Evolutionary conservation across 805 yeast genomes (phyloP).

Genomic region (Ogataea neopini): DNA sequence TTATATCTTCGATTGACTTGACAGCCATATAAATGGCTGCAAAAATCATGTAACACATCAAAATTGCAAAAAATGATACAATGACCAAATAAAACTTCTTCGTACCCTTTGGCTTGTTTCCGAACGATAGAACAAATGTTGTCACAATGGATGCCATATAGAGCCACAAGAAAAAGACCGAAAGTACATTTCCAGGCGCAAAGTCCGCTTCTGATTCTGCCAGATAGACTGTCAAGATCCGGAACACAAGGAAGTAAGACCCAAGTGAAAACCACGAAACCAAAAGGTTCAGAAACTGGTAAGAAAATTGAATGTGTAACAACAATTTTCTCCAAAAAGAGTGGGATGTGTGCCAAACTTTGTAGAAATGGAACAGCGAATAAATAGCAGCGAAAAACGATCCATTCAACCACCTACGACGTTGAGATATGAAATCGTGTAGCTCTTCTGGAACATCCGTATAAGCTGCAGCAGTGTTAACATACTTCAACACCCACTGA

Average conservation of each 20-base stretch:
- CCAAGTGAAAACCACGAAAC: conserved; percentile 94
- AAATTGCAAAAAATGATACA: conserved; percentile 76
- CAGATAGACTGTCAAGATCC: conserved; percentile 79
- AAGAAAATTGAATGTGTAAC: conserved; percentile 75
- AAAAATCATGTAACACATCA: conserved; percentile 87
- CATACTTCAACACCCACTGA: conserved; percentile 80
- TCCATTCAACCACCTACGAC: conserved; percentile 97
- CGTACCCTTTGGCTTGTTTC: conserved; percentile 93
- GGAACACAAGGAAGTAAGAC: conserved; percentile 85
- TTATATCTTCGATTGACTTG: conserved; percentile 48
- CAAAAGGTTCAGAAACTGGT: conserved; percentile 70
- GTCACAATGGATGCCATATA: conserved; percentile 79
- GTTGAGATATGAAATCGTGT: conserved; percentile 84
- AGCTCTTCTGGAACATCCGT: conserved; percentile 93
- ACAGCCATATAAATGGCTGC: conserved; percentile 84
- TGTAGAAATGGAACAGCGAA: conserved; percentile 73
- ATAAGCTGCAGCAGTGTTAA: conserved; percentile 84
- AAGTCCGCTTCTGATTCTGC: conserved; percentile 63
- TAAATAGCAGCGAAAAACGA: conserved; percentile 94
- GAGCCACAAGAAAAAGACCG: conserved; percentile 81
- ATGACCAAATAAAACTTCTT: conserved; percentile 72
- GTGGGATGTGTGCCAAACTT: conserved; percentile 81
- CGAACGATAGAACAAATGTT: conserved; percentile 87
- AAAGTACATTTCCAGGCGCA: conserved; percentile 72
- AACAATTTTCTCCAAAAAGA: conserved; percentile 63